Base-by-base conservation (phyloP, 148 eudicot species). In the Simmondsia chinensis region DNA sequence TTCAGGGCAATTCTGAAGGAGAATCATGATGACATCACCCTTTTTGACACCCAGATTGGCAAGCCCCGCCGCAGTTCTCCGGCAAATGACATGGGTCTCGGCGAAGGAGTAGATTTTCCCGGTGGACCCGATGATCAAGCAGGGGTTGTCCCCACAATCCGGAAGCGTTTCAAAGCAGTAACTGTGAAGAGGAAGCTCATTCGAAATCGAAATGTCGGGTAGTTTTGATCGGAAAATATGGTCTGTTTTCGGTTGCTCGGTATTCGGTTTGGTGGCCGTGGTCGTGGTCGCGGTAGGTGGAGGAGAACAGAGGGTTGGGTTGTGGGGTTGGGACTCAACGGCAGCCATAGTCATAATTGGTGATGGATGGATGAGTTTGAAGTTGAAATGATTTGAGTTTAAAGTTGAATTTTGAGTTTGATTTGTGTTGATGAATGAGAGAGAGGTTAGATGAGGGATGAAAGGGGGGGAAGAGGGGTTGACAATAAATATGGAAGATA, bases 1-100 rank as follows among this genome's bases (percentile, higher is more conserved):
- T 44, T 86, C 95, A 2, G 81, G 65, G 44, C 72, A 75, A 55
- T 86, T 86, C 11, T 68, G 93, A 5, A 86, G 63, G 4, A 86
- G 75, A 25, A 73, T 41, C 93, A 82, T 86, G 30, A 86, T 37
- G 0, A 71, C 81, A 21, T 86, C 93, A 0, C 83, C 87, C 6
- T 69, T 70, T 0, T 10, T 5, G 0, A 86, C 7, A 0, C 93
- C 93, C 2, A 70, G 66, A 3, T 26, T 65, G 21, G 70, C 37
- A 2, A 86, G 43, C 0, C 93, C 87, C 3, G 74, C 57, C 0
- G 71, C 95, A 0, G 80, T 68, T 21, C 53, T 75, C 2, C 56
- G 73, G 36, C 72, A 86, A 0, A 75, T 19, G 43, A 67, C 74
- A n/a, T 77, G 76, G 28, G 91, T 81, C 7, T 82, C 72, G 9